phyloP scores from a whole-genome alignment of 768 basidiomycete genomes.

The Pleurotus pulmonarius region DNA sequence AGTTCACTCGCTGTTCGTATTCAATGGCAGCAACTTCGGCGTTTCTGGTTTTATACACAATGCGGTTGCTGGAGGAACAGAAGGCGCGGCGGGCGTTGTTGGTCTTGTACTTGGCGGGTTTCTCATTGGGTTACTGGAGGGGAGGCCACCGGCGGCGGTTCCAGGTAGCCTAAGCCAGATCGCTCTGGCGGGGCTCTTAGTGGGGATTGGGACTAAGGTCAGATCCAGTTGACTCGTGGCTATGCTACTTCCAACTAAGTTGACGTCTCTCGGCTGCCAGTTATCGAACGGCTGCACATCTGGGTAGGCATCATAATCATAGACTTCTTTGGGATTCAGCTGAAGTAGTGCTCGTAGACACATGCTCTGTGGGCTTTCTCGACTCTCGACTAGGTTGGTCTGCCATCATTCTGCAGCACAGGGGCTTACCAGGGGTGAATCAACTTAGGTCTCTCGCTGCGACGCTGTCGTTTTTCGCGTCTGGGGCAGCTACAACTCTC shows the following conservation, averaged over 20 bases:
- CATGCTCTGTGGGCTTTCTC: slow-evolving; percentile 60
- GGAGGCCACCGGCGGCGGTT: slow-evolving; percentile 21
- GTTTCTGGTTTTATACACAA: slow-evolving; percentile 61
- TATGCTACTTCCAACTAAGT: slow-evolving; percentile 5
- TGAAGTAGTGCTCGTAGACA: slow-evolving; percentile 33
- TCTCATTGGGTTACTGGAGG: slow-evolving; percentile 37
- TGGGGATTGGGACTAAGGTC: slow-evolving; percentile 58
- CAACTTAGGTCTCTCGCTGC: slow-evolving; percentile 47
- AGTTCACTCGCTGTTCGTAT: slow-evolving; percentile 45
- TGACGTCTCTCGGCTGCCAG: slow-evolving; percentile 22
- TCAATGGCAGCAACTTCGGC: slow-evolving; percentile 56
- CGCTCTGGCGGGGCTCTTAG: slow-evolving; percentile 48
- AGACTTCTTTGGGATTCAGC: background rate
- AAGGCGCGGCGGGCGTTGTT: slow-evolving; percentile 34
- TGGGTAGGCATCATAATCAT: slow-evolving; percentile 33
- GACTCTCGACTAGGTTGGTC: slow-evolving; percentile 47
- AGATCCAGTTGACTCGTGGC: background rate
- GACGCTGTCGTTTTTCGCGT: slow-evolving; percentile 48
- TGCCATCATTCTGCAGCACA: background rate
- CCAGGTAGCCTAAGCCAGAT: slow-evolving; percentile 21
- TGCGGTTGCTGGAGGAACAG: slow-evolving; percentile 38
- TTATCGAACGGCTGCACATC: slow-evolving; percentile 64
- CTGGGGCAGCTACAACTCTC: slow-evolving; percentile 42
- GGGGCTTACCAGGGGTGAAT: slow-evolving; percentile 10
- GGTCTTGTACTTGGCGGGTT: slow-evolving; percentile 51